Base-by-base conservation (phyloP, 805 yeast genomes). In the Yarrowia bubula region DNA sequence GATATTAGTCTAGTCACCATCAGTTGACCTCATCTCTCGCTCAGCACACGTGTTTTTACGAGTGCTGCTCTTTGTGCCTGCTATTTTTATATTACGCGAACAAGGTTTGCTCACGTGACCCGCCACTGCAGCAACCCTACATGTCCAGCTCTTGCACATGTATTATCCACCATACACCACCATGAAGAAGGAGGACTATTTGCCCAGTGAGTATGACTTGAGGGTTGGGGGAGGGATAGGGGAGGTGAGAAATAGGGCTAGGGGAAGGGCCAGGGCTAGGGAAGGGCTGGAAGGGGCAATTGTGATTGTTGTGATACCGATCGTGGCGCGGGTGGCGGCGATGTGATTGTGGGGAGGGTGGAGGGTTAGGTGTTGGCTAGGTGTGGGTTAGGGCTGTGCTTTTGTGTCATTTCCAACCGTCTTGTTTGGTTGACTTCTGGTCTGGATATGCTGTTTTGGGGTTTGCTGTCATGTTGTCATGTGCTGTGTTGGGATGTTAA, bases 101-200 rank as follows among this genome's bases (percentile, higher is more conserved):
- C 28, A 51, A 38, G 22, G 58, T 51, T 38, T 38, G 33, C 14
- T 15, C 61, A 55, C 61, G 61, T 55, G 61, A 55, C 61, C 39
- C 39, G 61, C 61, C 47, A 55, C 47, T 31, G 46, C 46, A 55
- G 37, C 61, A 35, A 55, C 32, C 37, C 44, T 51, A 38, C 43
- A 39, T 37, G 13, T 41, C 15, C 35, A 48, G 46, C 15, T 11
- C 22, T 8, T 33, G 46, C 60, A 39, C 46, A 50, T 37, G 58
- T 51, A 37, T 14, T 51, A 51, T 51, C 58, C 42, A 18, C 43
- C 58, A 18, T 55, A 39, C 47, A 55, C 51, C 9, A 43, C 35
- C 51, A 58, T 58, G 50, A 42, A 33, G 42, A 58, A 58, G 64
- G 64, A 58, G 51, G 64, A 58, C 18, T 58, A 58, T 33, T 37